Evolutionary conservation across 441 rosid genomes (phyloP).

Genomic region (Hypseocharis bilobata): DNA sequence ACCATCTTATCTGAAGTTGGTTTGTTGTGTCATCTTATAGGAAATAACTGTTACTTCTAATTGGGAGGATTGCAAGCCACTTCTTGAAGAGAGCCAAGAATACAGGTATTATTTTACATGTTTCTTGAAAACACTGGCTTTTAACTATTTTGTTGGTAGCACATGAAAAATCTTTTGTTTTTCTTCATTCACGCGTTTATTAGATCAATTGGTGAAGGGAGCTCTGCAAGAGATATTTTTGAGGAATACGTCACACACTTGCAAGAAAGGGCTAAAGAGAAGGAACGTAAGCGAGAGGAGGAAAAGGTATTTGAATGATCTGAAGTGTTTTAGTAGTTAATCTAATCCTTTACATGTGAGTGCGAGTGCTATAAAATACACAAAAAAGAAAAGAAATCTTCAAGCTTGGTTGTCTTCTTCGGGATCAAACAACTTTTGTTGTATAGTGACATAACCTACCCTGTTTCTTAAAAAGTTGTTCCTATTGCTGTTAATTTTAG

Average conservation of each 20-base stretch:
- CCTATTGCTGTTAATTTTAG: not conserved
- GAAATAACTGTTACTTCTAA: conserved; percentile 61
- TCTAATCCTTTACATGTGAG: not conserved
- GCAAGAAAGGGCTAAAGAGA: conserved; percentile 82
- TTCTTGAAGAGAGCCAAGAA: conserved; percentile 74
- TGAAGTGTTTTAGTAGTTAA: not conserved
- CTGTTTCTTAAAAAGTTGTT: not conserved
- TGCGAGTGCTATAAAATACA: not conserved
- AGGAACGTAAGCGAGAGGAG: conserved; percentile 86
- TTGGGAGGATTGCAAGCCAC: conserved; percentile 72
- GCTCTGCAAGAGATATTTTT: conserved; percentile 51
- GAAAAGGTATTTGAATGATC: conserved; percentile 52
- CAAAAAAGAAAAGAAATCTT: not conserved
- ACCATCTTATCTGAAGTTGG: conserved; percentile 8
- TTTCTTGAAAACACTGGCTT: not conserved
- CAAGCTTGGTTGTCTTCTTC: not conserved
- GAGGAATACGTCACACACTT: conserved; percentile 67
- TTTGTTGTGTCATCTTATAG: conserved; percentile 33
- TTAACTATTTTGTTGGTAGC: conserved; percentile 7
- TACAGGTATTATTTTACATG: conserved; percentile 40
- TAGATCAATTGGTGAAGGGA: conserved; percentile 74
- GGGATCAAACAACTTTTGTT: not conserved
- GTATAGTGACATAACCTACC: not conserved
- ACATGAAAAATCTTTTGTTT: conserved; percentile 9
- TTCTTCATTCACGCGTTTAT: conserved; percentile 8